Evolutionary conservation across 208 protist genomes (phyloP), one percentile per base, ranked within the genome.

Genomic region (Crithidia sp.): DNA sequence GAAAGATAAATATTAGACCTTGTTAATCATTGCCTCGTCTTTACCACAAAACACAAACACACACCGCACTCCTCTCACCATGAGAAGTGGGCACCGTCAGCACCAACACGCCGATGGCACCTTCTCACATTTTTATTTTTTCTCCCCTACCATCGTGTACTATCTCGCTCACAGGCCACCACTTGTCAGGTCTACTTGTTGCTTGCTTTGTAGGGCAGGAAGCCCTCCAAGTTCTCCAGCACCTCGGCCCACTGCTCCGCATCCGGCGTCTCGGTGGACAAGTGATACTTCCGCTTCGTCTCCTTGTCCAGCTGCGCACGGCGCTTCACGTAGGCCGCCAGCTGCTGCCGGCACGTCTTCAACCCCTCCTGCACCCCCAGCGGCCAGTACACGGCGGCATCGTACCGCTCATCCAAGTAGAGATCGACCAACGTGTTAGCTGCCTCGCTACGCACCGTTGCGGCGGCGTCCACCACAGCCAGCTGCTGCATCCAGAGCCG

Each of bases 351-450:
- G 56, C 92, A 93, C 9, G 13, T 44, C 49, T 43, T 41, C 7
- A 95, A 74, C 14, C 53, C 67, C 0, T 66, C 64, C 36, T 93
- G 84, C 72, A 93, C 79, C 12, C 65, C 49, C 5, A 93, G 77
- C 57, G 86, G 88, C 66, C 84, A 77, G 68, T 95, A 95, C 74
- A 92, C 84, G 3, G 53, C 60, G 10, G 73, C 78, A 56, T 95
- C 84, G 64, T 84, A 85, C 44, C 72, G 69, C 54, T 95, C 91
- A 54, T 93, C 88, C 4, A 87, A 74, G 58, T 91, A 95, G 41
- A 95, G 60, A 70, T 95, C 91, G 14, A 95, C 85, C 2, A 95
- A 65, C 44, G 85, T 77, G 77, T 95, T 93, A 0, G 88, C 88
- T 2, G 91, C 91, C 67, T 95, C 91, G 68, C 83, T 87, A n/a